phyloP scores from a whole-genome alignment of 768 basidiomycete genomes.

The Psilocybe sp. region DNA sequence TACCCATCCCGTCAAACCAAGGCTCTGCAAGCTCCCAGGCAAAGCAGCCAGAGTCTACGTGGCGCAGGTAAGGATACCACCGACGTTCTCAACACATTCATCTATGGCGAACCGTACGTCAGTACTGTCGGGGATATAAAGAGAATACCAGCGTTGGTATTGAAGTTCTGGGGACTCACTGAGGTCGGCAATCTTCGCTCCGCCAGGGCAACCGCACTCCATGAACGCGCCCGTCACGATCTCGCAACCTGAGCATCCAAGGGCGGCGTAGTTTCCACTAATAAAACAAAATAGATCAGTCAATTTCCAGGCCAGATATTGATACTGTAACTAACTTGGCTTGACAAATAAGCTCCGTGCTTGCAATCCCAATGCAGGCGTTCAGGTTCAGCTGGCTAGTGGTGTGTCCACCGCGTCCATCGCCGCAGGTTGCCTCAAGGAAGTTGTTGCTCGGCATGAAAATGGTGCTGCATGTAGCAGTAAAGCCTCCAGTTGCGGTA shows the following conservation, averaged over 20 bases:
- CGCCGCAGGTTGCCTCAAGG: slow-evolving; percentile 2
- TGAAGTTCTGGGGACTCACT: neutral
- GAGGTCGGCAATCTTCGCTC: slow-evolving; percentile 6
- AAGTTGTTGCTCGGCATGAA: slow-evolving; percentile 4
- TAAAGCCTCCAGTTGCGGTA: neutral
- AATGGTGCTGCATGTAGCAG: slow-evolving; percentile 1
- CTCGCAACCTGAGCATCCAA: slow-evolving; percentile 5
- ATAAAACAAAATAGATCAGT: neutral
- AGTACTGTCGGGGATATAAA: no score
- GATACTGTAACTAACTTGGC: neutral
- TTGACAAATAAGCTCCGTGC: slow-evolving; percentile 3
- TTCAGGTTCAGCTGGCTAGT: slow-evolving; percentile 4
- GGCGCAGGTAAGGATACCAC: neutral
- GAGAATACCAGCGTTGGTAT: neutral
- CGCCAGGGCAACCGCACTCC: slow-evolving; percentile 7
- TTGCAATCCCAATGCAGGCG: slow-evolving; percentile 7
- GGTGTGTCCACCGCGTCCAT: slow-evolving; percentile 2
- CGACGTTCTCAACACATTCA: neutral
- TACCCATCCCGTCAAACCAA: no score
- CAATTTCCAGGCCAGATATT: no score
- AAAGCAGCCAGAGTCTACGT: neutral
- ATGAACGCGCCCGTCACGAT: slow-evolving; percentile 5
- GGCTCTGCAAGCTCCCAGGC: no score
- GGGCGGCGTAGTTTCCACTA: slow-evolving; percentile 8
- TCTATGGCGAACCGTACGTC: neutral